Conservation (phyloP, 2,329 filamentous ascomycete genomes). For the Arthrobotrys entomopaga region DNA sequence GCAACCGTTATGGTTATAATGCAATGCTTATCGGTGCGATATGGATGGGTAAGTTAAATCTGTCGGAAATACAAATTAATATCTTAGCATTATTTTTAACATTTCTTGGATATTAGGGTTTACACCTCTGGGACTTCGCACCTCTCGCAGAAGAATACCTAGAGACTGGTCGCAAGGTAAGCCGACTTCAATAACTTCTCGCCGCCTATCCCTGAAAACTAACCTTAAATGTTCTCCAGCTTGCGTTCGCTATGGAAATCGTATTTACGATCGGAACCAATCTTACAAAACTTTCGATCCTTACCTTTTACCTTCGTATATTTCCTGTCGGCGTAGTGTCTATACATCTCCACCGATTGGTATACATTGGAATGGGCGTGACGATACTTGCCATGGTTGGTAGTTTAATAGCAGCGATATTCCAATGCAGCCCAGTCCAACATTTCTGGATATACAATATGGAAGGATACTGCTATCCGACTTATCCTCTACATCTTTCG, state of each 20-base stretch:
- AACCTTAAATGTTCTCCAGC: conserved; percentile 15
- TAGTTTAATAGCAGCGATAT: conserved; percentile 33
- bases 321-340: conserved; percentile 47
- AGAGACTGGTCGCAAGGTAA: conserved; percentile 43
- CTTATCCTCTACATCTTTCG: conserved; percentile 38
- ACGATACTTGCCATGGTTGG: conserved; percentile 40
- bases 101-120: conserved; percentile 16
- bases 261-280: conserved; percentile 40
- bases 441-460: conserved; percentile 50
- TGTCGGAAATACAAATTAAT: background rate
- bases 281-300: conserved; percentile 49
- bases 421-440: conserved; percentile 48
- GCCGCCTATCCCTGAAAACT: background rate
- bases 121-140: conserved; percentile 51
- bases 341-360: conserved; percentile 38
- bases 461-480: conserved; percentile 47
- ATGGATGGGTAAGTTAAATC: conserved; percentile 31
- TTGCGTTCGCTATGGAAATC: conserved; percentile 49
- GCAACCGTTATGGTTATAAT: conserved; percentile 22
- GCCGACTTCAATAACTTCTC: no score
- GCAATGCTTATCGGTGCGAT: conserved; percentile 37
- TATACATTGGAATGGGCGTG: conserved; percentile 39
- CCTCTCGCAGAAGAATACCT: conserved; percentile 29
- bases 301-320: conserved; percentile 48
- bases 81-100: conserved; percentile 8